Base-by-base conservation (phyloP, 169 alveolate genomes). In the Eimeria necatrix region DNA sequence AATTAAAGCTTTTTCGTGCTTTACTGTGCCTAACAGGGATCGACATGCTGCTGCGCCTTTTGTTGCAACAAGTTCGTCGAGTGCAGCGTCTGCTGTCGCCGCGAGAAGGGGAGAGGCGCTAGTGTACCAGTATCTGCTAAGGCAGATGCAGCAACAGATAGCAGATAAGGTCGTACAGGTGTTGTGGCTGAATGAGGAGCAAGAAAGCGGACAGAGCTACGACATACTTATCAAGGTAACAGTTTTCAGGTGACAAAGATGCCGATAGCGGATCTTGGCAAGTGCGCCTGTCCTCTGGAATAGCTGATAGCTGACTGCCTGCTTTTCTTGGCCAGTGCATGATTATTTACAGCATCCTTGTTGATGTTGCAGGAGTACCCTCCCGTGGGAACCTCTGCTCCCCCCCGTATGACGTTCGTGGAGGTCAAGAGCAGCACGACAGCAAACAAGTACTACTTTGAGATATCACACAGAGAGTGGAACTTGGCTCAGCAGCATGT, bases 391-490 rank as follows among this genome's bases (percentile, higher is more conserved):
- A 18, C 71, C 6, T 16, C 61, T 32, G 73, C 85, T 14, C 60
- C 91, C 49, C 95, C 95, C 0, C 93, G 90, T 6, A 26, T 59
- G n/a, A 52, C 71, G 46, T 93, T 80, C 88, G 74, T 94, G 41
- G 96, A 94, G 53, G 96, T 94, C 78, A 94, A 85, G 94, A 18
- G 89, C 52, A 74, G 94, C 74, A 24, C 80, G 12, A 22, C 85
- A n/a, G 41, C 48, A 8, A 24, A 59, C 76, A 94, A 94, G 68
- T 9, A 59, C 22, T 76, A 59, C 78, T 94, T 94, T 70, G 96
- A 94, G 76, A 74, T 94, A 41, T 94, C 96, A 8, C 92, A 94
- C 59, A 74, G 76, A 41, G 96, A 94, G 78, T 94, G 96, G 96
- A 83, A 88, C 18, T 41, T 94, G 26, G 96, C 96, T 22, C 96